A percentile compares a stretch with the other conserved stretches of the same genome.
phyloP scores from a whole-genome alignment of 2,329 filamentous ascomycete species.

The Mycosphaerella sp. region DNA sequence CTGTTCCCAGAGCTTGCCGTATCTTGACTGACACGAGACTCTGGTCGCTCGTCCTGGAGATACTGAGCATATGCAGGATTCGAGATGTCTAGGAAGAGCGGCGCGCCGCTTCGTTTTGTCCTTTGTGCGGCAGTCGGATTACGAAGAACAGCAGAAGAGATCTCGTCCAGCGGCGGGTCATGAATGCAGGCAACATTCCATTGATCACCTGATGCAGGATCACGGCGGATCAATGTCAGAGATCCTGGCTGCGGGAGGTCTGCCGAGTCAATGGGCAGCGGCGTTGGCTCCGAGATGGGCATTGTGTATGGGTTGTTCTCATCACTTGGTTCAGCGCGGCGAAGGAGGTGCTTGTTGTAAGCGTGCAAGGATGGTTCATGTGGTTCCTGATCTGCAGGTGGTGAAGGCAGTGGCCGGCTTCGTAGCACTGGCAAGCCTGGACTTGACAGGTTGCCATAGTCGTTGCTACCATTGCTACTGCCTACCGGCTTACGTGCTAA shows the following conservation, averaged over 20 bases:
- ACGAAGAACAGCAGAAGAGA: slow-evolving; percentile 39
- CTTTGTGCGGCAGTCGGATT: slow-evolving; percentile 27
- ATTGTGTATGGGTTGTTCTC: slow-evolving; percentile 25
- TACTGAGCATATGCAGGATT: slow-evolving; percentile 58
- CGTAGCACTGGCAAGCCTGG: slow-evolving; percentile 22
- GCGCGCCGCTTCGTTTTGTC: slow-evolving; percentile 37
- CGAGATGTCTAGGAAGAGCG: slow-evolving; percentile 50
- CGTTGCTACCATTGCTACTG: not conserved
- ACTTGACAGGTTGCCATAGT: not conserved
- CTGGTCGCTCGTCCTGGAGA: slow-evolving; percentile 32
- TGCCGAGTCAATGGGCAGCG: slow-evolving; percentile 9
- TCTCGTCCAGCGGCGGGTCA: slow-evolving; percentile 41
- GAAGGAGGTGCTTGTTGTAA: slow-evolving; percentile 23
- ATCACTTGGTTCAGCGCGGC: slow-evolving; percentile 18
- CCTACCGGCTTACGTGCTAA: slow-evolving; percentile 27
- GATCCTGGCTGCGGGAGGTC: slow-evolving; percentile 19
- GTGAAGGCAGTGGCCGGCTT: slow-evolving; percentile 25
- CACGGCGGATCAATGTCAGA: slow-evolving; percentile 47
- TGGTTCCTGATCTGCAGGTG: slow-evolving; percentile 22
- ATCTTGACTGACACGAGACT: slow-evolving; percentile 26
- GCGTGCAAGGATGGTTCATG: slow-evolving; percentile 20
- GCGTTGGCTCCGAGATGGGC: slow-evolving; percentile 14
- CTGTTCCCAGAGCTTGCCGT: slow-evolving; percentile 23
- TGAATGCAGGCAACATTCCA: slow-evolving; percentile 48
- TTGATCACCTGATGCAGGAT: slow-evolving; percentile 45